These are phyloP conservation scores for Fraxinus pennsylvanica DNA, from an alignment of 257 asterid genomes.

Conservation along the genomic window DNA sequence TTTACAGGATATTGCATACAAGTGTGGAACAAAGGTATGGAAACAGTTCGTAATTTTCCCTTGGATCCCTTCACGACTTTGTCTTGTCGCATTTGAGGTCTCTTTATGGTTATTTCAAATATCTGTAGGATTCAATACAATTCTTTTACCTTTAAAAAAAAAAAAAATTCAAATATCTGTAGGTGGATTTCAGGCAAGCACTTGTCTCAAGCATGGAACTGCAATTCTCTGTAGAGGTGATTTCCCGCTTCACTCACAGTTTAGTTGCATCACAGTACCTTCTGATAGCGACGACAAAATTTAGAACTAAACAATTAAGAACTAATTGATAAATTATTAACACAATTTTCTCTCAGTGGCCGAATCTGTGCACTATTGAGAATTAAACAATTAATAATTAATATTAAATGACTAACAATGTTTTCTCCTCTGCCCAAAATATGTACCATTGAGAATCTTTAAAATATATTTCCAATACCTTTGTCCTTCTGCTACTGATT, in stretches of 20 bases:
- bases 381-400: conserved; percentile 8
- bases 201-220: conserved; percentile 54
- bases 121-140: conserved; percentile 41
- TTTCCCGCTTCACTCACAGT: conserved; percentile 19
- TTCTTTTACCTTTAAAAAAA: too few species aligned
- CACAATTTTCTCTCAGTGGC: background rate
- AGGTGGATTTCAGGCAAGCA: conserved; percentile 80
- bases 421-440: background rate
- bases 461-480: conserved; percentile 6
- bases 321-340: background rate
- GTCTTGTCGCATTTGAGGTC: background rate
- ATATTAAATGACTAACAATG: background rate
- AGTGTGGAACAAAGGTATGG: conserved; percentile 87
- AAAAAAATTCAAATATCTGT: conserved; percentile 33
- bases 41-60: conserved; percentile 16
- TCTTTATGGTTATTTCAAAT: conserved; percentile 33
- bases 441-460: background rate
- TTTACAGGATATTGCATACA: conserved; percentile 76
- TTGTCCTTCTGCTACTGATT: conserved; percentile 11
- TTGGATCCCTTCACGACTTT: background rate
- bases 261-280: background rate
- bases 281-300: conserved; percentile 10
- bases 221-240: conserved; percentile 79
- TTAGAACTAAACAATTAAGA: conserved; percentile 11
- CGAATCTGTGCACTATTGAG: conserved; percentile 1